Evolutionary conservation across 1,139 yeast genomes (phyloP), one percentile per base, ranked within the genome.

Genomic region (Geotrichum candidum): DNA sequence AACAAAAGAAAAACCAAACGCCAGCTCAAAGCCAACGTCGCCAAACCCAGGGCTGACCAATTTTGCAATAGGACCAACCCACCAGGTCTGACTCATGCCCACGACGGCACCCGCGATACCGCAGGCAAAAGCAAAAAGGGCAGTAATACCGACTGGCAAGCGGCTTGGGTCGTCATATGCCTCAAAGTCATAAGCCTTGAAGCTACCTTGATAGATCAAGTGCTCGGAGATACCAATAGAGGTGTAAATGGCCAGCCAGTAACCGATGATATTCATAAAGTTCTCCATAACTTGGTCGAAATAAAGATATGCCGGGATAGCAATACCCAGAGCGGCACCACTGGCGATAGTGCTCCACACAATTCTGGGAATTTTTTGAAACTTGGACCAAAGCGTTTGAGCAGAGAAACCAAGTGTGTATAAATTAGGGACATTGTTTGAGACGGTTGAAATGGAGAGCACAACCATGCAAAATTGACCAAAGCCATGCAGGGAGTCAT

Each of bases 401-500:
- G 91, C 90, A 67, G 92, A 85, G 68, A 91, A 80, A 38, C 90
- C 92, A 71, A 90, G 83, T 23, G 97, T 89, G 80, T 91, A 91
- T 87, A 90, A 86, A 79, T 90, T 91, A 72, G 97, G 97, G 73
- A 90, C 83, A 77, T 90, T 90, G 81, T 90, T 90, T 68, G 96
- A 88, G 63, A 91, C 85, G 56, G 96, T 89, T 46, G 96, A 88
- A 67, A 91, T 77, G 18, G 96, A 90, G 66, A 91, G 78, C 23
- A 91, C 60, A 51, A 91, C 97, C 77, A 92, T 85, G 76, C 92
- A 87, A 80, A 91, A 90, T 74, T 90, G 85, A 64, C 97, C 97
- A 68, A 91, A 91, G 9, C 91, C 92, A 74, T 87, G 91, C 65
- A 91, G 81, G 15, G 96, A 87, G 72, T 90, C 82, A 65, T 84